Base-by-base conservation (phyloP, 2,329 filamentous ascomycete species). In the Aspergillus piperis region DNA sequence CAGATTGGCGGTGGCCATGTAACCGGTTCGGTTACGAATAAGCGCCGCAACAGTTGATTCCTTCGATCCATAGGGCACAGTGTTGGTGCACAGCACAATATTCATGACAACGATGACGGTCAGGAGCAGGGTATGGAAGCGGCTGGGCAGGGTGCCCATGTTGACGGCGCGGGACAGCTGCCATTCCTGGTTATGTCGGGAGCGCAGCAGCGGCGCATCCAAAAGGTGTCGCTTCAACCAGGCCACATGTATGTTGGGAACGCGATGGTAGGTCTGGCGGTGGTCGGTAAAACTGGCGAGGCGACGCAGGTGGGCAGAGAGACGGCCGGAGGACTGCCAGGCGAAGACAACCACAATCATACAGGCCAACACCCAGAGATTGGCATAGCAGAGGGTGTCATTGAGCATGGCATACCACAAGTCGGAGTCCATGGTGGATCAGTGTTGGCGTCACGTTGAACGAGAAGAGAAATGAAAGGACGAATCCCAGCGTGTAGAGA, bases 171-270 rank as follows among this genome's bases (percentile, higher is more conserved):
- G 64, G 3, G 77, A 77, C 17, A 80, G 68, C 42, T 74, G 75
- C 55, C 80, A 70, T 61, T 80, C 78, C 19, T 73, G 71, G 51
- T 79, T 78, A 64, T 80, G 77, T 38, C 79, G 73, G 36, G 64
- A 71, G 44, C 71, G 70, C 52, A 80, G 74, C 13, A 80, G 60
- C 3, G 79, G 77, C 15, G 79, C 78, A 61, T 81, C 78, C 32
- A 81, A 70, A 58, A 92, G 83, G 57, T 90, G 82, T 61, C 84
- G 8, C 55, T 57, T 57, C 27, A 57, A 23, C 55, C 55, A 57
- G 11, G 47, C 25, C 47, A 57, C 17, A 6, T 36, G 47, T 3
- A 15, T 10, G 11, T 51, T 32, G 2, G 55, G 47, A 6, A 44
- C 10, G 17, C 47, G 47, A n/a, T 57, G 55, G 36, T 51, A 57